phyloP scores from a whole-genome alignment of 345 rosid species.

The Dipteronia dyeriana region DNA sequence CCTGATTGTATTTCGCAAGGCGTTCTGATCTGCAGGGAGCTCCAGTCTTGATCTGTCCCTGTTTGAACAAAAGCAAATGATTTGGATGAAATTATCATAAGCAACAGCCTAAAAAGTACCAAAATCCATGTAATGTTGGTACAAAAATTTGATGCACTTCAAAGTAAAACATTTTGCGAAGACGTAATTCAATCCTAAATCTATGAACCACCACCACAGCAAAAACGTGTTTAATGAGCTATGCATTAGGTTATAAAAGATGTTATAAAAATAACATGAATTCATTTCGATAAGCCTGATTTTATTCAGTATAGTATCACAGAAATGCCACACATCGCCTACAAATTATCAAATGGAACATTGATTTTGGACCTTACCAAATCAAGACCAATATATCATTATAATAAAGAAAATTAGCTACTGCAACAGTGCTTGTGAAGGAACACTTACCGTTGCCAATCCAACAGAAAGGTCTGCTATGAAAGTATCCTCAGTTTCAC shows the following conservation, averaged over 20 bases:
- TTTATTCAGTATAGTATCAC: neutral
- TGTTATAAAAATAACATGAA: too few species aligned
- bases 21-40: slow-evolving; percentile 80
- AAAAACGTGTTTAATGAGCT: neutral
- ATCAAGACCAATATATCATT: neutral
- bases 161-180: too few species aligned
- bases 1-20: slow-evolving; percentile 78
- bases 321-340: neutral
- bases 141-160: too few species aligned
- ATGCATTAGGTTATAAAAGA: neutral
- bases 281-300: neutral
- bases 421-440: neutral
- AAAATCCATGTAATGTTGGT: neutral
- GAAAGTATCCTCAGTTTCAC: slow-evolving; percentile 65
- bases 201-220: too few species aligned
- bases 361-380: neutral
- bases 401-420: neutral
- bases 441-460: slow-evolving; percentile 48
- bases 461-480: slow-evolving; percentile 62
- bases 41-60: slow-evolving; percentile 72
- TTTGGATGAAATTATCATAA: neutral
- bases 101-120: neutral
- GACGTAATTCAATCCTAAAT: too few species aligned
- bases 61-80: slow-evolving; percentile 10
- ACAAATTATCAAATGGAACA: neutral